These are phyloP conservation scores for Aspergillus sp. DNA, from an alignment of 2,329 filamentous ascomycete genomes.

Conservation along the genomic window DNA sequence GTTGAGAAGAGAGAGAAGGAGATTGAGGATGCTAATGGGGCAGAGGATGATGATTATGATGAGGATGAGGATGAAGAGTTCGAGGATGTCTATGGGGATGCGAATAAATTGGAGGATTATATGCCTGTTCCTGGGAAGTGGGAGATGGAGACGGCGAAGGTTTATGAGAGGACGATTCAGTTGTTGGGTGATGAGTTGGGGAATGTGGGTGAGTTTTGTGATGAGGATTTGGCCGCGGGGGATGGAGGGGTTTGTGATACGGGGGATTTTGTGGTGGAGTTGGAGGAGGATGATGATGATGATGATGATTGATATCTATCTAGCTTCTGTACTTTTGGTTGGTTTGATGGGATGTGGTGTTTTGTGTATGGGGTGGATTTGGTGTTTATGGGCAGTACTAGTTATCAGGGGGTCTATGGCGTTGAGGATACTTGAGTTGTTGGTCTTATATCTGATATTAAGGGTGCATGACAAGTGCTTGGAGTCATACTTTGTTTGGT, in stretches of 20 bases:
- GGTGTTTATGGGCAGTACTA: too few species aligned
- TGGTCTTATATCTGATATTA: too few species aligned
- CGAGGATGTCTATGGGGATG: slow-evolving; percentile 27
- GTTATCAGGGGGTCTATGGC: too few species aligned
- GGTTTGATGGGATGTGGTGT: not conserved
- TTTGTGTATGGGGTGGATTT: not conserved
- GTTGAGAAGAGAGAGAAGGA: slow-evolving; percentile 62
- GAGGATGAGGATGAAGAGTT: slow-evolving; percentile 35
- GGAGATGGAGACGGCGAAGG: slow-evolving; percentile 70
- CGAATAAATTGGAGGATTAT: slow-evolving; percentile 44
- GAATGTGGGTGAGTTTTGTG: slow-evolving; percentile 30
- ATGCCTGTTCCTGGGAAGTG: slow-evolving; percentile 38
- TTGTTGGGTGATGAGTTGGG: slow-evolving; percentile 70
- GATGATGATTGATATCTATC: not conserved
- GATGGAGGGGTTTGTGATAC: slow-evolving; percentile 9
- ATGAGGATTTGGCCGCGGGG: slow-evolving; percentile 21
- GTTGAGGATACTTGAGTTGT: too few species aligned
- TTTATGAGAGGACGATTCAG: slow-evolving; percentile 79
- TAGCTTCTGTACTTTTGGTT: not conserved
- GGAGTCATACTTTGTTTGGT: too few species aligned
- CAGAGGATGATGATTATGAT: slow-evolving; percentile 43
- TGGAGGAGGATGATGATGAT: not conserved
- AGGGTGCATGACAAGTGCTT: too few species aligned
- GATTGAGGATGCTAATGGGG: slow-evolving; percentile 31
- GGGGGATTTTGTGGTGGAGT: not conserved